Conservation (phyloP, 257 asterid species). For the Ocimum tenuiflorum region DNA sequence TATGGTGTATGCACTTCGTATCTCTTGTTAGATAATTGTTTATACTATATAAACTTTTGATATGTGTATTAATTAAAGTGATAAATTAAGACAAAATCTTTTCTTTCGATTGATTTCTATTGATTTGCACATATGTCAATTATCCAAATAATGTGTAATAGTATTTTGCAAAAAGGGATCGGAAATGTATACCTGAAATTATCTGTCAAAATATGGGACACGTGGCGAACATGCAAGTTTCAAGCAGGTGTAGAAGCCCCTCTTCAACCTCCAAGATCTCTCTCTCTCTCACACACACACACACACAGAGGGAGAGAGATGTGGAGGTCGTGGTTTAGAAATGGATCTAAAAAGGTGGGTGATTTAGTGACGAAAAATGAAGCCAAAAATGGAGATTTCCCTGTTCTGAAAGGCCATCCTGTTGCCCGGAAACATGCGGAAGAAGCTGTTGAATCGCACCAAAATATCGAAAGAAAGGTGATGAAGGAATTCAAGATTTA, state of each 20-base stretch:
- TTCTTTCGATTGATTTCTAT: too few species aligned
- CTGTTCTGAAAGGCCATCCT: conserved; percentile 43
- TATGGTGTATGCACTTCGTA: too few species aligned
- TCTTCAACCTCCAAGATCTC: background rate
- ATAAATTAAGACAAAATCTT: too few species aligned
- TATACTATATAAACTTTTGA: too few species aligned
- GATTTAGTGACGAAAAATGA: conserved; percentile 15
- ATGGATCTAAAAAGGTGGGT: conserved; percentile 27
- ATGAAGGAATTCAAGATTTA: conserved; percentile 64
- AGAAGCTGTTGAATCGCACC: conserved; percentile 31
- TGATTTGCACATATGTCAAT: too few species aligned
- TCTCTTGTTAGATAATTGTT: too few species aligned
- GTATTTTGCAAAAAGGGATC: too few species aligned
- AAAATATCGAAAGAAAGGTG: conserved; percentile 8
- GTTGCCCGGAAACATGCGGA: conserved; percentile 50
- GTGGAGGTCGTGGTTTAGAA: conserved; percentile 33
- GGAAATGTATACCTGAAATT: too few species aligned
- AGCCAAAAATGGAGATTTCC: conserved; percentile 28
- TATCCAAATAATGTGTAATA: too few species aligned
- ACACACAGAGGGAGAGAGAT: conserved; percentile 5
- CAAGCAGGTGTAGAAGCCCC: conserved; percentile 24
- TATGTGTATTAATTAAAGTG: too few species aligned
- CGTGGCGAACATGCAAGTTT: conserved; percentile 28
- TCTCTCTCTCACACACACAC: too few species aligned
- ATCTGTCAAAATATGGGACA: background rate